Base-by-base conservation (phyloP, 202 grass and related monocot species). In the Bolboschoenoplectus hybrid region DNA sequence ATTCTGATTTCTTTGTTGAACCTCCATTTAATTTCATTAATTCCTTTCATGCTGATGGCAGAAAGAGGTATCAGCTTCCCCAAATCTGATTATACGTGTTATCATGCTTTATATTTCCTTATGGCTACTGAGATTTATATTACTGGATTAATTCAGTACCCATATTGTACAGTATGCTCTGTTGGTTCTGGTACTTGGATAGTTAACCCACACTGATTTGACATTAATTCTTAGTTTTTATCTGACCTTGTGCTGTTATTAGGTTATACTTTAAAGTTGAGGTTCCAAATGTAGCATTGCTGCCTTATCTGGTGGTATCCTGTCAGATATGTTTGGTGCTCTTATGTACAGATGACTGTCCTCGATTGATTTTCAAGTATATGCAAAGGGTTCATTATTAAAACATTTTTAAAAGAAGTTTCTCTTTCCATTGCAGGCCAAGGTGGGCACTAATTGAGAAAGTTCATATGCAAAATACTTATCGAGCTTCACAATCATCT, bases 371-470 rank as follows among this genome's bases (percentile, higher is more conserved):
- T 49, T 55, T 76, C 3, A 0, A 76, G 32, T 38, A 52, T 52
- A 55, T 76, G 20, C 73, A 55, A 53, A n/a, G 39, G 39, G 73
- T 36, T 76, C 72, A 55, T 52, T 76, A 34, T 53, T 76, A 55
- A 76, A 36, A 16, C 19, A 35, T 67, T 83, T 16, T 35, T 34
- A 47, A 17, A 66, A 83, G 43, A 65, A 61, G 20, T 52, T 66
- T 10, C 20, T 82, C 66, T 88, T 81, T 55, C 76, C 73, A 82
- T 85, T 83, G 43, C 89, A 98, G 93, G 85, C 96, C 93, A 63
- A 95, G 96, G 88, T 98, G 96, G 93, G 96, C 96, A 38, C 87
- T 98, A 87, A 56, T 95, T 16, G 96, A 98, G 68, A 95, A 94
- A 83, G 87, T 88, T 83, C 88, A 95, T 73, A 85, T 91, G 87